Base-by-base conservation (phyloP, 1,139 yeast species). In the Ashbya aceris region DNA sequence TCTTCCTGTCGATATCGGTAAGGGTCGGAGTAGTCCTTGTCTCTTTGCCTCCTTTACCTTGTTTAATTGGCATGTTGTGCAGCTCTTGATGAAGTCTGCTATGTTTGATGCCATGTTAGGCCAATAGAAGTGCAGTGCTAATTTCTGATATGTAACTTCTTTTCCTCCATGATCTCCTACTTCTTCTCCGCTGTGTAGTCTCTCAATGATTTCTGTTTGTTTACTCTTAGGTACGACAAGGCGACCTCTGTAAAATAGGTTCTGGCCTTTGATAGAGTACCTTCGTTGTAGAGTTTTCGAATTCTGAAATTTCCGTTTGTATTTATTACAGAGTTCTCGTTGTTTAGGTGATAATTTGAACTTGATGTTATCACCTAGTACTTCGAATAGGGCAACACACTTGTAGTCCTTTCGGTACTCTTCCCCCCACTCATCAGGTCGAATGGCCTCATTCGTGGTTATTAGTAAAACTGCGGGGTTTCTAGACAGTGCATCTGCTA, bases 111-210 rank as follows among this genome's bases (percentile, higher is more conserved):
- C 10, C 11, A 48, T 10, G 2, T 36, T 14, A 4, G 48, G 44
- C 49, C 49, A 46, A 11, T 43, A 46, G 13, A 20, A 49, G 7
- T 27, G 11, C 1, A 41, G 39, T 7, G 28, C 27, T 20, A 42
- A 29, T 27, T 42, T 42, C 7, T 20, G 33, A 11, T 13, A 27
- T 5, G 45, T 46, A 9, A 36, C 23, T 8, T 27, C 23, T 7
- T 14, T 23, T n/a, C 47, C 47, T 31, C 40, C 38, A 30, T 45
- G 49, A 11, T 47, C 49, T 20, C 45, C 49, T 33, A n/a, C n/a
- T n/a, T n/a, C n/a, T n/a, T n/a, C n/a, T n/a, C n/a, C n/a, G n/a
- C n/a, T n/a, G n/a, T n/a, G n/a, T n/a, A n/a, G n/a, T n/a, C n/a
- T n/a, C n/a, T n/a, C n/a, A n/a, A n/a, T n/a, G n/a, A n/a, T n/a